Percentiles rank a stretch among this genome's conserved stretches.
phyloP scores from a whole-genome alignment of 2,329 filamentous ascomycete genomes.

The Chalaropsis thielavioides region DNA sequence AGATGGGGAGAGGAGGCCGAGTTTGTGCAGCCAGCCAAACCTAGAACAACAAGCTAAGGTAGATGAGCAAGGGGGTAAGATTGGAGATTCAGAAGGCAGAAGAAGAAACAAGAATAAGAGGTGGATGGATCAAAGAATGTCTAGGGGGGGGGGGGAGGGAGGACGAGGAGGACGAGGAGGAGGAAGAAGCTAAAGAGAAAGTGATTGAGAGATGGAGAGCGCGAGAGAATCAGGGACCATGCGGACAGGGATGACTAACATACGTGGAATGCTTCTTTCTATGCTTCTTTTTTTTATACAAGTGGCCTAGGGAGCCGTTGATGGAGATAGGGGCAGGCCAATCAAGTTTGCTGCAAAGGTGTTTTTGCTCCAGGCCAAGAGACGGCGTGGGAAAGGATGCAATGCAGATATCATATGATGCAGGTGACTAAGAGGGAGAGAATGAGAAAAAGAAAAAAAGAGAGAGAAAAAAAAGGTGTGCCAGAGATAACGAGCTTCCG shows the following conservation, averaged over 20 bases:
- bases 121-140: neutral
- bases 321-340: neutral
- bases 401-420: neutral
- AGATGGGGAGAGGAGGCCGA: neutral
- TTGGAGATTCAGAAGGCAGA: neutral
- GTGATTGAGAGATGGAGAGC: neutral
- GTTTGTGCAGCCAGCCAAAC: neutral
- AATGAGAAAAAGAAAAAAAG: too few species aligned
- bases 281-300: neutral
- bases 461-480: too few species aligned
- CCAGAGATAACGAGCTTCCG: too few species aligned
- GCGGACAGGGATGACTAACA: neutral
- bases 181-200: neutral
- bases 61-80: neutral
- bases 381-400: neutral
- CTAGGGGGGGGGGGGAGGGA: neutral
- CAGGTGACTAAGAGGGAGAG: neutral
- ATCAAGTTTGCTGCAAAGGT: neutral
- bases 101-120: constrained; percentile 2
- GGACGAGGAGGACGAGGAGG: too few species aligned
- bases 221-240: constrained; percentile 1
- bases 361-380: neutral
- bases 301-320: neutral
- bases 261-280: neutral
- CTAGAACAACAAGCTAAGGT: neutral